Evolutionary conservation across 1,284 basidiomycete species (phyloP).

Genomic region (Hortiboletus rubellus): DNA sequence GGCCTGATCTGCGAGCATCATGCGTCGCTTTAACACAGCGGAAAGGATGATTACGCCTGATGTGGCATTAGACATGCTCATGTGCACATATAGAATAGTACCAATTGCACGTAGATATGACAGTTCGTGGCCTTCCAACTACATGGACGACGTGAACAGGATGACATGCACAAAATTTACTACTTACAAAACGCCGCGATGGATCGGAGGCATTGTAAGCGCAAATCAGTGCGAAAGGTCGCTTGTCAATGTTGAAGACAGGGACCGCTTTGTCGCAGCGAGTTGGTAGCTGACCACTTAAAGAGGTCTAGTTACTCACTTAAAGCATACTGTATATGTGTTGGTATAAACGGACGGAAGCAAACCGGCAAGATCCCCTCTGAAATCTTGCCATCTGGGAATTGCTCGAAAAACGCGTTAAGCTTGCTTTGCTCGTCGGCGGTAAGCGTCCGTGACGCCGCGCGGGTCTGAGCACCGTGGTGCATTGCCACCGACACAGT

Average conservation of each 20-base stretch:
- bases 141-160: constrained; percentile 7
- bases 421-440: constrained; percentile 72
- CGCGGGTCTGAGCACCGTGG: constrained; percentile 39
- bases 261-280: constrained; percentile 64
- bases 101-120: constrained; percentile 90
- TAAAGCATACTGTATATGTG: constrained; percentile 81
- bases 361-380: constrained; percentile 80
- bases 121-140: constrained; percentile 90
- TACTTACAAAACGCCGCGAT: constrained; percentile 73
- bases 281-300: constrained; percentile 2
- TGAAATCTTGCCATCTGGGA: constrained; percentile 83
- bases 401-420: constrained; percentile 71
- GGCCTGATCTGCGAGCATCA: constrained; percentile 93
- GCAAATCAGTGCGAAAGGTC: constrained; percentile 89
- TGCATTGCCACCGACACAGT: constrained; percentile 63
- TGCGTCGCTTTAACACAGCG: constrained; percentile 88
- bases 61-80: constrained; percentile 13
- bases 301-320: constrained; percentile 47
- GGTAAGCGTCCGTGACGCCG: constrained; percentile 53
- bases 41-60: constrained; percentile 91
- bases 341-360: constrained; percentile 77
- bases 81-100: constrained; percentile 26
- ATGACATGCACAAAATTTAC: neutral
- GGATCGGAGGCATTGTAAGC: constrained; percentile 85
- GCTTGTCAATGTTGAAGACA: constrained; percentile 91